Base-by-base conservation (phyloP, 352 stramenopile genomes). In the Thraustochytrium sp. region DNA sequence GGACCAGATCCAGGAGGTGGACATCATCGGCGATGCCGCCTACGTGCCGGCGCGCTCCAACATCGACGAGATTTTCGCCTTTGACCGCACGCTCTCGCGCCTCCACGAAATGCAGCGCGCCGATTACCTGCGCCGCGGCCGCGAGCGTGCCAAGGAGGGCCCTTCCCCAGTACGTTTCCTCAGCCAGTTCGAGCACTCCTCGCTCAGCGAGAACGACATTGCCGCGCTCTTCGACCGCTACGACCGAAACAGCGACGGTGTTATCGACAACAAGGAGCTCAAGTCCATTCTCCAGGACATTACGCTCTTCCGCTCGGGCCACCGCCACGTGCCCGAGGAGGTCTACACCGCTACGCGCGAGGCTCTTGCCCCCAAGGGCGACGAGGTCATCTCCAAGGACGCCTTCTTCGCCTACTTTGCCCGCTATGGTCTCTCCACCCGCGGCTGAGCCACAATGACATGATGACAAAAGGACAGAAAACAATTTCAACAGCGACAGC, bases 71-170 rank as follows among this genome's bases (percentile, higher is more conserved):
- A 72, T 86, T n/a, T 87, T 87, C 40, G 84, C 84, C 26, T 87
- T 87, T 48, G 84, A 88, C 46, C 44, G 84, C 26, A 89, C 86
- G 21, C 88, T 95, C 23, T 95, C 91, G 44, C 89, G 93, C 2
- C 85, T 96, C 8, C 86, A 89, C 16, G 93, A 96, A 84, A 96
- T 96, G 92, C 91, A 95, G 76, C 90, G 89, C 48, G 85, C 86
- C 0, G 90, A 89, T 49, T 96, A 96, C 65, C 84, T 88, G 13
- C 68, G 31, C n/a, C 68, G 53, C 29, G 42, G 34, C 5, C 68
- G 68, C 13, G 48, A 61, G 68, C 68, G 68, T 8, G 31, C 68
- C 34, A 51, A 61, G 68, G 23, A 80, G 51, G 68, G 68, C n/a
- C n/a, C 37, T 31, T 80, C 68, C 0, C 68, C 68, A 4, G 68